Conservation (phyloP, 2,329 filamentous ascomycete genomes). For the Plectosphaerella sp. region DNA sequence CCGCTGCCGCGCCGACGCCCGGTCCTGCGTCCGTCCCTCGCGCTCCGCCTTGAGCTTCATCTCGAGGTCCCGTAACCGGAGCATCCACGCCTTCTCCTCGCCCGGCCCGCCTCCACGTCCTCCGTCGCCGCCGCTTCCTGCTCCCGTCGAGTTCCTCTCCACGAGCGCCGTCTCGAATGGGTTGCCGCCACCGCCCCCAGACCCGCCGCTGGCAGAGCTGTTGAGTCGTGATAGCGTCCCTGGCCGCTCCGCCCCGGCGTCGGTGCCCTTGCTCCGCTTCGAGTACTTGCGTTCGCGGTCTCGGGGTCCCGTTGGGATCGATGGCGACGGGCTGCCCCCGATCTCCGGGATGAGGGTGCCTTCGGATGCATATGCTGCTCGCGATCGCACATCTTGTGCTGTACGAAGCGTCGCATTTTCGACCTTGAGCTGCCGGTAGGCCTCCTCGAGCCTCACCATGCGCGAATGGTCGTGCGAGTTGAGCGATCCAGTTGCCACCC, state of each 20-base stretch:
- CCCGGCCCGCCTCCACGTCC: conserved; percentile 2
- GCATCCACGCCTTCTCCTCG: conserved; percentile 74
- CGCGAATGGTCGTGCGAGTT: conserved; percentile 39
- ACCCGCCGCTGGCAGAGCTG: conserved; percentile 12
- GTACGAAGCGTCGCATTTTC: conserved; percentile 67
- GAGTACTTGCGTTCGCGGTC: conserved; percentile 22
- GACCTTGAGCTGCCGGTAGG: conserved; percentile 59
- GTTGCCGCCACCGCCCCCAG: conserved; percentile 7
- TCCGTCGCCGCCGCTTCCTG: too few species aligned
- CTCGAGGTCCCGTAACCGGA: conserved; percentile 83
- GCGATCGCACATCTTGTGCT: conserved; percentile 53
- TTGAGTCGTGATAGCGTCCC: conserved; percentile 25
- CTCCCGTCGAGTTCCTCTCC: conserved; percentile 21
- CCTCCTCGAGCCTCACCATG: conserved; percentile 52
- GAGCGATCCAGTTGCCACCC: conserved; percentile 45
- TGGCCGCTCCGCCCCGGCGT: conserved; percentile 6
- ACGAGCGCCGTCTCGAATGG: conserved; percentile 18
- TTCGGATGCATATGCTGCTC: conserved; percentile 37
- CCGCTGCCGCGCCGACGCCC: conserved; percentile 75
- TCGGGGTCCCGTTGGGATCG: conserved; percentile 50
- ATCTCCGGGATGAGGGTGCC: conserved; percentile 29
- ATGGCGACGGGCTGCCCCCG: conserved; percentile 46
- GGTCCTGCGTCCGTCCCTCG: conserved; percentile 79
- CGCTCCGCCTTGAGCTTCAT: conserved; percentile 83
- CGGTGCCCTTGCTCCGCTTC: conserved; percentile 3